A percentile compares a stretch with the other conserved stretches of the same genome.
Evolutionary conservation across 2,329 filamentous ascomycete genomes (phyloP).

Genomic region (Verticillium nonalfalfae): DNA sequence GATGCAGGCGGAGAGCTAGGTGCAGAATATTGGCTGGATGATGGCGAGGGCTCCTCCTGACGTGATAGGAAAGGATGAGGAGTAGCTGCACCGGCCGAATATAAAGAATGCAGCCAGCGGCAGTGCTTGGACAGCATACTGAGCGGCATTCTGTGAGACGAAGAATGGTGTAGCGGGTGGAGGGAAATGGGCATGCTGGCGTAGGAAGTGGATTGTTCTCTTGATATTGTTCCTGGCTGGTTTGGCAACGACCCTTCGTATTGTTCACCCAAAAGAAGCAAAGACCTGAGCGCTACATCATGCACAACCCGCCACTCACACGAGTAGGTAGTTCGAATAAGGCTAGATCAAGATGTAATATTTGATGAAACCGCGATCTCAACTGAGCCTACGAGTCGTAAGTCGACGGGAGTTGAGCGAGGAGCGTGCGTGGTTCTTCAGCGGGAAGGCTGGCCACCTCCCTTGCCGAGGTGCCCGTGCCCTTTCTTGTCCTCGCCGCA

Average conservation of each 20-base stretch:
- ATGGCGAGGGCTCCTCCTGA: background rate
- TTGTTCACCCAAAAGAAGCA: background rate
- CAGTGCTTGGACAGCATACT: background rate
- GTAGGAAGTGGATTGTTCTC: background rate
- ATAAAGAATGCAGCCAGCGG: background rate
- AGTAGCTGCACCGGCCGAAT: background rate
- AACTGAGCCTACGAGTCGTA: no score
- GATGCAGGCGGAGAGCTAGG: background rate
- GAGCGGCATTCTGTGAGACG: background rate
- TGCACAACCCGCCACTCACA: background rate
- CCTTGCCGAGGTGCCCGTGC: no score
- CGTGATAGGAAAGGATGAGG: background rate
- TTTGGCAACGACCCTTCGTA: conserved; percentile 4
- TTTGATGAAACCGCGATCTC: no score
- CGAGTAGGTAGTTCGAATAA: no score
- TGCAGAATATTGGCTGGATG: background rate
- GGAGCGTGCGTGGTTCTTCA: no score
- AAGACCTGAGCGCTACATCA: background rate
- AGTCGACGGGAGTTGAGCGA: no score
- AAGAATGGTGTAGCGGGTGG: background rate
- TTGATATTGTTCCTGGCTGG: conserved; percentile 12
- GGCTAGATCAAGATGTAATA: no score
- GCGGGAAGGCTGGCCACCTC: no score
- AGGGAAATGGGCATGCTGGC: background rate
- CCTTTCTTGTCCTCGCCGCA: no score